A percentile compares a stretch with the other conserved stretches of the same genome.
These are phyloP conservation scores for Rhamnella rubrinervis DNA, from an alignment of 331 rosid species.

Conservation along the genomic window DNA sequence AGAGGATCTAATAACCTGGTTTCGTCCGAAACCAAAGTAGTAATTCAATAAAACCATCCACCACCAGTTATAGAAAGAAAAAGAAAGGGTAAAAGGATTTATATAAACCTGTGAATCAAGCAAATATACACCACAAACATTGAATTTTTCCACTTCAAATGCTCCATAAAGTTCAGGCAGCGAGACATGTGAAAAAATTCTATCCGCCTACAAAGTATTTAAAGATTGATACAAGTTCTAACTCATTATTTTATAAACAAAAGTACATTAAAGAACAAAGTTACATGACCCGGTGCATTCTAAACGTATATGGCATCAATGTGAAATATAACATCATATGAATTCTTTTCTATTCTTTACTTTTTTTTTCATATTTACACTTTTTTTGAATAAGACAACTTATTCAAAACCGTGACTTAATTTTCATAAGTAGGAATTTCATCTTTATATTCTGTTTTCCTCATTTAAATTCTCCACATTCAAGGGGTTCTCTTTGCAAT, in stretches of 20 bases:
- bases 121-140: constrained; percentile 80
- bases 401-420: too few relatives aligned
- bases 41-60: not conserved
- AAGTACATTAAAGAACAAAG: not conserved
- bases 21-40: not conserved
- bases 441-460: too few relatives aligned
- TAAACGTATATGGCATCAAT: not conserved
- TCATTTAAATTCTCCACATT: too few relatives aligned
- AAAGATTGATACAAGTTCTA: not conserved
- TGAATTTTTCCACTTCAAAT: constrained; percentile 73
- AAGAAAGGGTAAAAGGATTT: constrained; percentile 11
- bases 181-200: constrained; percentile 88
- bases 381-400: too few relatives aligned
- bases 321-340: not conserved
- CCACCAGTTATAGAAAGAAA: not conserved
- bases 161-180: constrained; percentile 84
- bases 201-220: constrained; percentile 56
- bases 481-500: too few relatives aligned
- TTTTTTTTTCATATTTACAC: not conserved
- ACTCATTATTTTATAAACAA: not conserved
- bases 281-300: not conserved
- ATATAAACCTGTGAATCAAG: constrained; percentile 88
- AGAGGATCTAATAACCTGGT: not conserved
- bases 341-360: too few relatives aligned
- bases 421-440: too few relatives aligned